Percentiles rank a stretch among this genome's conserved stretches.
These are phyloP conservation scores for Suhomyces coccinellae DNA, from an alignment of 1,139 yeast species.

Conservation along the genomic window DNA sequence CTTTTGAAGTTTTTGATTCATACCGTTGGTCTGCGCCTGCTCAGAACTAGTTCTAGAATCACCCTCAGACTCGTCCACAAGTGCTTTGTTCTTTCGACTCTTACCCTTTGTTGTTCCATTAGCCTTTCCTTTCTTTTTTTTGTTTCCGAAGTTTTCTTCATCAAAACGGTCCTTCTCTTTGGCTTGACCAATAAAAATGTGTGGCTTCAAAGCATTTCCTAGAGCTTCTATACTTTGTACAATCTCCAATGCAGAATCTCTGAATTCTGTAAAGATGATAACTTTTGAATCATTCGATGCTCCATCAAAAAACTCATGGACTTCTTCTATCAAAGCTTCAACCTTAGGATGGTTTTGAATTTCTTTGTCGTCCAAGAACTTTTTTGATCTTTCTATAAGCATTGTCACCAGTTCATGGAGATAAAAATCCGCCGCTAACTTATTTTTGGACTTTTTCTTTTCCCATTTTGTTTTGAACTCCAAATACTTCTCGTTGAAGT, in stretches of 20 bases:
- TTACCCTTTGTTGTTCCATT: constrained; percentile 9
- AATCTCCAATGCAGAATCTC: constrained; percentile 89
- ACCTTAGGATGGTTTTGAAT: constrained; percentile 78
- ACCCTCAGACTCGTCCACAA: constrained; percentile 17
- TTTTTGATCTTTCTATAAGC: constrained; percentile 48
- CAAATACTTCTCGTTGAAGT: constrained; percentile 55
- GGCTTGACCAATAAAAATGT: constrained; percentile 87
- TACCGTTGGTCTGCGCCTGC: constrained; percentile 54
- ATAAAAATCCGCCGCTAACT: constrained; percentile 60
- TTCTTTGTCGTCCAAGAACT: constrained; percentile 36
- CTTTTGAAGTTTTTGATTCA: constrained; percentile 74
- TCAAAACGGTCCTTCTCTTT: constrained; percentile 61
- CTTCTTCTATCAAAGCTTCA: constrained; percentile 56
- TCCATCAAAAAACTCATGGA: constrained; percentile 53
- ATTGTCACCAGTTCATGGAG: constrained; percentile 48
- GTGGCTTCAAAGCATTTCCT: constrained; percentile 55
- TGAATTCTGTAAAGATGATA: constrained; percentile 80
- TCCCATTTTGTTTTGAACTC: constrained; percentile 62
- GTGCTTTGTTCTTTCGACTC: constrained; percentile 24
- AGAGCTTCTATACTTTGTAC: constrained; percentile 59
- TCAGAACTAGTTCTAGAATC: constrained; percentile 44
- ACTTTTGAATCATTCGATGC: constrained; percentile 58
- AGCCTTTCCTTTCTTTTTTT: constrained; percentile 14
- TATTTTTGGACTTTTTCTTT: constrained; percentile 53
- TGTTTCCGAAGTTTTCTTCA: constrained; percentile 40